Evolutionary conservation across 345 rosid genomes (phyloP), one percentile per base, ranked within the genome.

Genomic region (Eucalyptus globulus): DNA sequence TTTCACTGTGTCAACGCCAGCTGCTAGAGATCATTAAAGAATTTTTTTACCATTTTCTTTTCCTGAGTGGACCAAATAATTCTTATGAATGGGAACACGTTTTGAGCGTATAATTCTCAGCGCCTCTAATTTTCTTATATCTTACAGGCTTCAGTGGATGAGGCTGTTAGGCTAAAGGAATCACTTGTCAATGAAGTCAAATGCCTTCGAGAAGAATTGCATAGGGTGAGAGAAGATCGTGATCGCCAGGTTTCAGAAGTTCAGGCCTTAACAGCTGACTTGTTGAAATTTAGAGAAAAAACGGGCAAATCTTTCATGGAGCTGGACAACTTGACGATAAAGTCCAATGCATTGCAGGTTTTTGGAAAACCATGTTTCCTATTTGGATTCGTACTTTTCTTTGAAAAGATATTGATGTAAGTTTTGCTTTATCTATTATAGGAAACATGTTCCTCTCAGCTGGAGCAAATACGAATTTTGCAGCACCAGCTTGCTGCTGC

Each of bases 401-500:
- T 44, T 37, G 47, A 76, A 76, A 37, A 88, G 50, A 88, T 87
- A 58, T 86, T 88, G 45, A 87, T 29, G 40, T 47, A 26, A 53
- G 43, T 44, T 54, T 31, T 40, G 40, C 37, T 83, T 60, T 72
- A 85, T 90, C 72, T 91, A 88, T 90, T 91, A 88, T 90, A 98
- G 99, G 97, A 96, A 87, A 96, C 95, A 51, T 97, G 99, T 90
- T 93, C 95, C 58, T 93, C 95, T 81, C 99, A 97, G 90, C 94
- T 93, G 87, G 96, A 96, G 91, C 98, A 94, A 29, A 94, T 98
- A 91, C 86, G 90, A 37, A 86, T 93, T 51, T 86, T 97, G 89
- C 96, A 97, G 91, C 93, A 92, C 87, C 94, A 95, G 86, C 90
- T 98, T 87, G 89, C 90, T 87, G 91, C 96, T 88, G 97, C 99